Conservation (phyloP, 2,329 filamentous ascomycete species). For the Paecilomyces niveus region DNA sequence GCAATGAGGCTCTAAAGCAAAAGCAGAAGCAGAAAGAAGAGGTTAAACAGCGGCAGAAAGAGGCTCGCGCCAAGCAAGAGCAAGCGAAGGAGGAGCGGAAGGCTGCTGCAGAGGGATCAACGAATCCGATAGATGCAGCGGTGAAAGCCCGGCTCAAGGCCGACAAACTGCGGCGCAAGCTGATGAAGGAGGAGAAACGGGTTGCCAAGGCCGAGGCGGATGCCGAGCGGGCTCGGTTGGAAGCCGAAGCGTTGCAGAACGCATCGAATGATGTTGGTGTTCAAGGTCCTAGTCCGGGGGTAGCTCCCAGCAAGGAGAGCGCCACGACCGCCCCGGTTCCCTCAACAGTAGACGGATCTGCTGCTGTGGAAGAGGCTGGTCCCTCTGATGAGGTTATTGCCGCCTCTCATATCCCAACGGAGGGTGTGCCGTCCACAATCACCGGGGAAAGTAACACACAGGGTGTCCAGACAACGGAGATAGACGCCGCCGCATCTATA, state of each 20-base stretch:
- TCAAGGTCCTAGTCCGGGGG: background rate
- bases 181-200: constrained; percentile 59
- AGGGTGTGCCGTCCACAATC: background rate
- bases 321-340: too few relatives aligned
- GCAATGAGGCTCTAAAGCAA: constrained; percentile 30
- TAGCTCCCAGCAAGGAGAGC: background rate
- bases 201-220: constrained; percentile 39
- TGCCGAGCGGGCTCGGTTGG: constrained; percentile 30
- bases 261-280: constrained; percentile 3
- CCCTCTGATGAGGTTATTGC: background rate
- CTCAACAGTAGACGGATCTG: background rate
- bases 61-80: constrained; percentile 19
- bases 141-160: constrained; percentile 32
- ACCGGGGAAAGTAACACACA: background rate
- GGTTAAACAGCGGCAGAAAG: constrained; percentile 22
- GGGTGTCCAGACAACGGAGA: background rate
- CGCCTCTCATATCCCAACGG: background rate
- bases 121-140: constrained; percentile 24
- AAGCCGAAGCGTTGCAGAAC: constrained; percentile 24
- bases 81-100: constrained; percentile 15
- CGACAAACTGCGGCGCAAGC: constrained; percentile 36
- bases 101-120: constrained; percentile 12
- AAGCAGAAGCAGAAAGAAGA: constrained; percentile 33
- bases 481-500: constrained; percentile 6
- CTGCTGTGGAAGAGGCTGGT: background rate